Percentiles rank a stretch among this genome's conserved stretches.
phyloP scores from a whole-genome alignment of 805 yeast genomes.

The Spathaspora girioi region DNA sequence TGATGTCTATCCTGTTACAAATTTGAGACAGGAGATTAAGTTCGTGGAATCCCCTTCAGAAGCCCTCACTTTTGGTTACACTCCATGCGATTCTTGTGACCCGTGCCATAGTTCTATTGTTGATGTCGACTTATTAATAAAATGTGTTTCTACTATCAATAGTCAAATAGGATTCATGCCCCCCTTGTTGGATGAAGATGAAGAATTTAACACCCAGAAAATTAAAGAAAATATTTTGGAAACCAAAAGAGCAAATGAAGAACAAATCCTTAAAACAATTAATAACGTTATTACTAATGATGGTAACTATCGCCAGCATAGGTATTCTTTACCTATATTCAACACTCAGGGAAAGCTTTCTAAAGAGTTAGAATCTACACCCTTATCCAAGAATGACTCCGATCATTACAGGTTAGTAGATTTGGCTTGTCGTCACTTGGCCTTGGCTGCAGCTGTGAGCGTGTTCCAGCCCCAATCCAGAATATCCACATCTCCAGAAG shows the following conservation, averaged over 20 bases:
- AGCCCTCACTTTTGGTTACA: slow-evolving; percentile 44
- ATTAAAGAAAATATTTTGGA: slow-evolving; percentile 36
- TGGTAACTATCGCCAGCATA: slow-evolving; percentile 11
- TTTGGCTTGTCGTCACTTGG: slow-evolving; percentile 80
- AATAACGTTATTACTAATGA: slow-evolving; percentile 6
- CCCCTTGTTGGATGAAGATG: slow-evolving; percentile 46
- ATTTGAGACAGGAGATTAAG: slow-evolving; percentile 41
- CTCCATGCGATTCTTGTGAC: slow-evolving; percentile 53
- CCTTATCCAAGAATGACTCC: slow-evolving; percentile 53
- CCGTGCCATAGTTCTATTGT: slow-evolving; percentile 46
- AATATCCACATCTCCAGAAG: slow-evolving; percentile 14
- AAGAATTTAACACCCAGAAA: slow-evolving; percentile 31
- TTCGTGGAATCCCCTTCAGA: slow-evolving; percentile 40
- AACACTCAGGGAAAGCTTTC: slow-evolving; percentile 19
- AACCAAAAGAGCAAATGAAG: slow-evolving; percentile 20
- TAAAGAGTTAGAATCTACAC: slow-evolving; percentile 18
- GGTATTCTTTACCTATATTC: slow-evolving; percentile 28
- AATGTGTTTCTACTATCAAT: slow-evolving; percentile 55
- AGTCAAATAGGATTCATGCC: slow-evolving; percentile 54
- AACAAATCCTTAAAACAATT: slow-evolving; percentile 19
- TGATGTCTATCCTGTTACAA: slow-evolving; percentile 43
- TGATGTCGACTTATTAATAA: slow-evolving; percentile 41
- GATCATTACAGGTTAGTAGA: slow-evolving; percentile 70
- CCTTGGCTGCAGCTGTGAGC: slow-evolving; percentile 65
- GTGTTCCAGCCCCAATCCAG: slow-evolving; percentile 22